phyloP scores from a whole-genome alignment of 2,329 filamentous ascomycete genomes.

The Stromatinia cepivora region DNA sequence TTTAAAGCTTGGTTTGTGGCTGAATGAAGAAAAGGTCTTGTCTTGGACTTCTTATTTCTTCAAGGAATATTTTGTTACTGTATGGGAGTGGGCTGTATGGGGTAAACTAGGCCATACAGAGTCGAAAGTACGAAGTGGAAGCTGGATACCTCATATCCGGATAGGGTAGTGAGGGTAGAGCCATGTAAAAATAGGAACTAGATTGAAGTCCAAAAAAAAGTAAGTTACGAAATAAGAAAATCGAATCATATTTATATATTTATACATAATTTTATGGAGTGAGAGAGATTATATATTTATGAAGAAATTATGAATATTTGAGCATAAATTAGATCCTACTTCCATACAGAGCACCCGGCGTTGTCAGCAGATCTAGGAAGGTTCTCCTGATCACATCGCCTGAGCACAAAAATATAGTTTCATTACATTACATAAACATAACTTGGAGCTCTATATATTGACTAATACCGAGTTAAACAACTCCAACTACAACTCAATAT shows the following conservation, averaged over 20 bases:
- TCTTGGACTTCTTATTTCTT: not conserved
- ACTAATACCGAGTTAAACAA: not conserved
- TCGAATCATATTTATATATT: not conserved
- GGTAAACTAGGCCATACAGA: not conserved
- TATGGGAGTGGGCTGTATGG: not conserved
- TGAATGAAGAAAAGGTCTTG: constrained; percentile 2
- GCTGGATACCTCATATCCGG: not conserved
- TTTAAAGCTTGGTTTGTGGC: not conserved
- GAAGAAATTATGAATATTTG: not conserved
- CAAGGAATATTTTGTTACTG: not conserved
- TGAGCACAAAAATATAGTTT: not conserved
- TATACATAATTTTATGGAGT: not conserved
- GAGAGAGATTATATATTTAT: not conserved
- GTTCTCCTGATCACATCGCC: not conserved
- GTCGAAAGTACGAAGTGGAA: not conserved
- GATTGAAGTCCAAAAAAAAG: not conserved
- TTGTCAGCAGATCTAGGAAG: constrained; percentile 8
- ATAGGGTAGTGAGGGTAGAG: not conserved
- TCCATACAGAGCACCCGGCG: too few species aligned
- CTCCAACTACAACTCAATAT: not conserved
- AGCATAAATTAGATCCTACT: too few species aligned
- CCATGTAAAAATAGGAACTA: not conserved
- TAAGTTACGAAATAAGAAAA: not conserved
- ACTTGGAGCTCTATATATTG: not conserved
- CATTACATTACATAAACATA: constrained; percentile 10